These are phyloP conservation scores for Pichia heedii DNA, from an alignment of 805 yeast species.

Conservation along the genomic window DNA sequence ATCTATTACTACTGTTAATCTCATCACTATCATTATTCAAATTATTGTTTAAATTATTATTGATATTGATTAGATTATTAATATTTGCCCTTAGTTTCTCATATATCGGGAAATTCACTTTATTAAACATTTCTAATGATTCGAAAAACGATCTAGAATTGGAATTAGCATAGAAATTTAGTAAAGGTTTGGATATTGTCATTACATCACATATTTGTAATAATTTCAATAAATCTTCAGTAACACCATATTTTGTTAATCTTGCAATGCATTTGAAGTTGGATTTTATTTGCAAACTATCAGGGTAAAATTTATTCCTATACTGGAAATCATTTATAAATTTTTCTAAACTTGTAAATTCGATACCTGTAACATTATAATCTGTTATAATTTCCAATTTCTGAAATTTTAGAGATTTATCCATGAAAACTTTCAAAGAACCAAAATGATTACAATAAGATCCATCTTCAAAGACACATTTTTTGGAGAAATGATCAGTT, in stretches of 20 bases:
- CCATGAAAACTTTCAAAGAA: constrained; percentile 51
- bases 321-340: constrained; percentile 27
- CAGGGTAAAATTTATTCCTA: not conserved
- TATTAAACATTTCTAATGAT: constrained; percentile 45
- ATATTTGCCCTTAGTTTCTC: constrained; percentile 1
- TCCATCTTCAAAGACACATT: constrained; percentile 58
- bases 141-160: constrained; percentile 37
- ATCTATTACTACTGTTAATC: not conserved
- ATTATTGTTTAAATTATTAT: not conserved
- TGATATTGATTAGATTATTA: not conserved
- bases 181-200: constrained; percentile 59
- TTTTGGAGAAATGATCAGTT: constrained; percentile 39
- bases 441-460: constrained; percentile 57
- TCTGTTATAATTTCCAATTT: constrained; percentile 56
- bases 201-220: constrained; percentile 73
- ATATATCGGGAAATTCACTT: constrained; percentile 15
- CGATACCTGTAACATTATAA: constrained; percentile 36
- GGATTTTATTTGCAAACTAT: not conserved
- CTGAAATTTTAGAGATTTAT: constrained; percentile 55
- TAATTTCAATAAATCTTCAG: constrained; percentile 56
- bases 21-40: too few species aligned
- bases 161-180: constrained; percentile 40
- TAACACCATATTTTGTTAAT: constrained; percentile 52
- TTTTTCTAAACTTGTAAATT: constrained; percentile 37
- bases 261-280: constrained; percentile 23